phyloP scores from a whole-genome alignment of 805 yeast genomes.

The Cyberlindnera japonica region DNA sequence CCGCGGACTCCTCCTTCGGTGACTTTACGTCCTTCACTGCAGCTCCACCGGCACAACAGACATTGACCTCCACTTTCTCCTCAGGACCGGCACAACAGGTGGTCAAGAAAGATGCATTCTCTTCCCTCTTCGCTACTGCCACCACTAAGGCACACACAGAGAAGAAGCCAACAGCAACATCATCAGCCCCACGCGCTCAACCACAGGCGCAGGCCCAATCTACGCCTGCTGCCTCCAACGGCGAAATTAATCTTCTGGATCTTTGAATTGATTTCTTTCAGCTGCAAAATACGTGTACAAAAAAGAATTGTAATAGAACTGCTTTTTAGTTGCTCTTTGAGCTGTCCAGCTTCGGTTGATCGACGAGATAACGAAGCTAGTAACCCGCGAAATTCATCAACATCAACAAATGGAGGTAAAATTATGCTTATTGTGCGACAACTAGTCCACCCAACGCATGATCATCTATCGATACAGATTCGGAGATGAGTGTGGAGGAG shows the following conservation, averaged over 20 bases:
- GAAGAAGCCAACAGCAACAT: slow-evolving; percentile 1
- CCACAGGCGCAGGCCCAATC: slow-evolving; percentile 6
- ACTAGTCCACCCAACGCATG: too few relatives aligned
- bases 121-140: slow-evolving; percentile 65
- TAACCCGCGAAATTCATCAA: too few relatives aligned
- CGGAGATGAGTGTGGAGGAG: too few relatives aligned
- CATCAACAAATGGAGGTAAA: too few relatives aligned
- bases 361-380: too few relatives aligned
- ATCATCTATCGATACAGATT: too few relatives aligned
- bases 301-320: too few relatives aligned
- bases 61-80: slow-evolving; percentile 19
- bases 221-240: slow-evolving; percentile 10
- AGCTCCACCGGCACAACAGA: slow-evolving; percentile 11
- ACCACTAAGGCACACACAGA: slow-evolving; percentile 37
- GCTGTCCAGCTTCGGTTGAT: too few relatives aligned
- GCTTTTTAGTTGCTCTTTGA: too few relatives aligned
- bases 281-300: too few relatives aligned
- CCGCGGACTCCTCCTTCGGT: slow-evolving; percentile 22
- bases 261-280: slow-evolving; percentile 7
- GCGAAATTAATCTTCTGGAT: slow-evolving; percentile 19
- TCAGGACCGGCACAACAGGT: slow-evolving; percentile 38
- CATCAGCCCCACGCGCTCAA: slow-evolving; percentile 7
- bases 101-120: slow-evolving; percentile 61
- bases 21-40: slow-evolving; percentile 25
- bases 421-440: too few relatives aligned